Evolutionary conservation across 345 rosid species (phyloP), one percentile per base, ranked within the genome.

Genomic region (Eucalyptus marginata): DNA sequence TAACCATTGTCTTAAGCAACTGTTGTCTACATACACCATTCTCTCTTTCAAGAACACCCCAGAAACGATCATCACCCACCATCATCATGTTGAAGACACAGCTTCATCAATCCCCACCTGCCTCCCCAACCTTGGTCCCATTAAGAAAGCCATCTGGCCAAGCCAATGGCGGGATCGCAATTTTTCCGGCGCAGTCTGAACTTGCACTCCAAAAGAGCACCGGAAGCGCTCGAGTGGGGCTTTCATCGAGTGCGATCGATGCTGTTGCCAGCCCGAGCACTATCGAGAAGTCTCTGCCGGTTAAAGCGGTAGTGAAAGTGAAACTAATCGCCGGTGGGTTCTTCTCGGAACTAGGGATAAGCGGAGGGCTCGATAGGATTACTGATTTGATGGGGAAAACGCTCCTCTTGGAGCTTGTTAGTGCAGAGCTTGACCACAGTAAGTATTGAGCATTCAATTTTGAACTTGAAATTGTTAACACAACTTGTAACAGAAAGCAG

Each of bases 341-440:
- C 5, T 4, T 95, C 8, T 87, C 93, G 27, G 89, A 87, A 79
- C 17, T 92, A 8, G 91, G 88, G 51, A 71, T 94, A 43, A 84
- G 87, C 7, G 71, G 91, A 76, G 92, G 93, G 40, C 80, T 93
- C 5, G 96, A 95, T 88, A 92, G 89, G 62, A 49, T 94, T 13
- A 58, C 88, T 31, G 97, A 95, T 86, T 51, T 93, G 87, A 79
- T 94, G 20, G 96, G 96, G 4, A 92, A 91, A 89, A 89, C 95
- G 2, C 89, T 95, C 31, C 90, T 89, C 20, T 49, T 95, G 86
- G 96, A 94, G 94, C 96, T 95, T 54, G 94, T 93, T 86, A 95
- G 96, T 83, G 47, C 93, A 8, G 91, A 93, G 46, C 93, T 95
- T 31, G 95, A 95, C 88, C 91, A 90, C 10, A 88, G 96, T 94